These are phyloP conservation scores for Ramularia endophylla DNA, from an alignment of 2,329 filamentous ascomycete species.

Conservation along the genomic window DNA sequence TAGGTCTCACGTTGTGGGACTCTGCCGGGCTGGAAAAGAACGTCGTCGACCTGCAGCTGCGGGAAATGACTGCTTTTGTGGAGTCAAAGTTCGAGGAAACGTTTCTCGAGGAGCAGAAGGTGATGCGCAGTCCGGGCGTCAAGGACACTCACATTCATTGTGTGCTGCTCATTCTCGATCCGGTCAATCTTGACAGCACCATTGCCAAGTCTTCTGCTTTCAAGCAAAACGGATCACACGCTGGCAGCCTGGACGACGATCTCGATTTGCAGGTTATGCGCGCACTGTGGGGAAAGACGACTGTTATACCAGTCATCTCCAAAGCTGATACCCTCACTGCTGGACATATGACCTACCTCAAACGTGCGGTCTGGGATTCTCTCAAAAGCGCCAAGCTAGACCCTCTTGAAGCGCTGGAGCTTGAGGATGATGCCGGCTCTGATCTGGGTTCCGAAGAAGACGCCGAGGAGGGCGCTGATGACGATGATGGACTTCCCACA, in stretches of 20 bases:
- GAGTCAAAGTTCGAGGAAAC: constrained; percentile 99
- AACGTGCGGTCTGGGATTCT: constrained; percentile 83
- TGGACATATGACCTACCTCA: constrained; percentile 86
- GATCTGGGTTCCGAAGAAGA: constrained; percentile 40
- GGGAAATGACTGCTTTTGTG: constrained; percentile 84
- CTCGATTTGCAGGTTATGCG: constrained; percentile 87
- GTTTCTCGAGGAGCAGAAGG: constrained; percentile 95
- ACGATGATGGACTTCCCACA: constrained; percentile 35
- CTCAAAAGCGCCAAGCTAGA: constrained; percentile 82
- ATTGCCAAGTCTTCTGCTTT: constrained; percentile 13
- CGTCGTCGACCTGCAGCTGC: constrained; percentile 86
- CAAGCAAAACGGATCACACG: constrained; percentile 13
- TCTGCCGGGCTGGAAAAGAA: constrained; percentile 93
- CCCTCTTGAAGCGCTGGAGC: constrained; percentile 75
- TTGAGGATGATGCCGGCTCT: constrained; percentile 66
- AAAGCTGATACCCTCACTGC: constrained; percentile 97
- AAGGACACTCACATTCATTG: constrained; percentile 98
- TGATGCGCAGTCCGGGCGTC: constrained; percentile 83
- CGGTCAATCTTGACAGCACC: constrained; percentile 72
- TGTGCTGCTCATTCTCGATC: constrained; percentile 87
- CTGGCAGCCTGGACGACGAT: constrained; percentile 63
- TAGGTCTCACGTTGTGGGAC: constrained; percentile 94
- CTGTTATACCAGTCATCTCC: constrained; percentile 88
- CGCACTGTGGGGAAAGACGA: constrained; percentile 85
- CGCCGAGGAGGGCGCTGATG: constrained; percentile 36